These are phyloP conservation scores for Phaeosphaeriaceae sp. DNA, from an alignment of 2,329 filamentous ascomycete species.

Conservation along the genomic window DNA sequence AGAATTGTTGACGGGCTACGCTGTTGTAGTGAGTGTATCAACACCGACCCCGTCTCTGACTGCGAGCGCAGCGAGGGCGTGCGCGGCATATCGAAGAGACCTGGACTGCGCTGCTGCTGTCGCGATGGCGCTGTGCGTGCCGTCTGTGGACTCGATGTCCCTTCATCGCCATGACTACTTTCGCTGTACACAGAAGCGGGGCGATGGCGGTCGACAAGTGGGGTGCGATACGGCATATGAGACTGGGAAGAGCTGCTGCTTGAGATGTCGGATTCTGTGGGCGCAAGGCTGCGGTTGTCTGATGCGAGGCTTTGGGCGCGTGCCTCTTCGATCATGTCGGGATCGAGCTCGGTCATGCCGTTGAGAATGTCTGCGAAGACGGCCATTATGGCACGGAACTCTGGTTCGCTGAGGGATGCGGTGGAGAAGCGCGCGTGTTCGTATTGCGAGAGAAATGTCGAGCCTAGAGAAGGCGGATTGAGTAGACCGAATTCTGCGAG, in stretches of 20 bases:
- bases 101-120: slow-evolving; percentile 28
- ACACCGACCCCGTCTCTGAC: slow-evolving; percentile 37
- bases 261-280: slow-evolving; percentile 28
- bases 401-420: slow-evolving; percentile 68
- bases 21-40: slow-evolving; percentile 11
- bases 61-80: slow-evolving; percentile 28
- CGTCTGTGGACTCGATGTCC: slow-evolving; percentile 34
- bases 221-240: slow-evolving; percentile 35
- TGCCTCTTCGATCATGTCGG: slow-evolving; percentile 58
- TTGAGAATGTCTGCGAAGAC: slow-evolving; percentile 82
- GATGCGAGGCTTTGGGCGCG: slow-evolving; percentile 34
- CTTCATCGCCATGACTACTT: slow-evolving; percentile 18
- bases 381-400: slow-evolving; percentile 82
- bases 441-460: slow-evolving; percentile 75
- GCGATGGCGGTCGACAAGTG: slow-evolving; percentile 28
- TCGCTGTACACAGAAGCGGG: slow-evolving; percentile 28
- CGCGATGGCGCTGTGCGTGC: slow-evolving; percentile 39
- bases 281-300: slow-evolving; percentile 43
- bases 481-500: slow-evolving; percentile 73
- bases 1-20: slow-evolving; percentile 39
- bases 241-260: slow-evolving; percentile 31
- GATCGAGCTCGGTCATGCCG: slow-evolving; percentile 72
- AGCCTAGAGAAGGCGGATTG: slow-evolving; percentile 56
- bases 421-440: slow-evolving; percentile 86
- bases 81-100: slow-evolving; percentile 28